Percentiles rank a stretch among this genome's conserved stretches.
phyloP scores from a whole-genome alignment of 768 basidiomycete genomes.

The Lentinus brumalis region DNA sequence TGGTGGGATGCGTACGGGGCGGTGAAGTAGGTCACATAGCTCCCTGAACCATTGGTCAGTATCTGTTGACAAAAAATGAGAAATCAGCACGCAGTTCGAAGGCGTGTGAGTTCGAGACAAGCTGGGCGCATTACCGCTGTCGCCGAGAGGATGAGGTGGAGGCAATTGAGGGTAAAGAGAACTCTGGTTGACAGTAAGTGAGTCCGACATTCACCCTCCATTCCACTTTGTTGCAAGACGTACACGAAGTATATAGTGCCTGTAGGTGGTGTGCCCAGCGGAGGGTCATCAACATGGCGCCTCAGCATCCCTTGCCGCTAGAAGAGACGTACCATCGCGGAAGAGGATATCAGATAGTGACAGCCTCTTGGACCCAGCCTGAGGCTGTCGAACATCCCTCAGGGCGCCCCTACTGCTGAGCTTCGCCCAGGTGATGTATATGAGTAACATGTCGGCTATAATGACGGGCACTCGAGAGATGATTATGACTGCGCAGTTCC shows the following conservation, averaged over 20 bases:
- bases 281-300: not conserved
- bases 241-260: not conserved
- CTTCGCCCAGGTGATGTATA: not conserved
- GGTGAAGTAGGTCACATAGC: not conserved
- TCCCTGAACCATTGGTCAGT: not conserved
- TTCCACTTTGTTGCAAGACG: too few species aligned
- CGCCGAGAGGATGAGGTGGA: not conserved
- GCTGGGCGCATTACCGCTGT: not conserved
- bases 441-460: not conserved
- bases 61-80: not conserved
- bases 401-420: not conserved
- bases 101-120: too few species aligned
- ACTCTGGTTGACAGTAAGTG: not conserved
- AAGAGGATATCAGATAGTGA: not conserved
- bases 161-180: not conserved
- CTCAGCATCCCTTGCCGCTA: too few species aligned
- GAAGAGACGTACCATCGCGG: not conserved
- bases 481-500: not conserved
- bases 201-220: too few species aligned
- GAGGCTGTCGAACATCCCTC: not conserved
- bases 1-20: not conserved
- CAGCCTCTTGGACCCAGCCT: not conserved
- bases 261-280: not conserved
- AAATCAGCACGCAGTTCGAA: not conserved
- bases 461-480: not conserved